Evolutionary conservation across 2,329 filamentous ascomycete genomes (phyloP), one percentile per base, ranked within the genome.

Genomic region (Clarireedia homoeocarpa): DNA sequence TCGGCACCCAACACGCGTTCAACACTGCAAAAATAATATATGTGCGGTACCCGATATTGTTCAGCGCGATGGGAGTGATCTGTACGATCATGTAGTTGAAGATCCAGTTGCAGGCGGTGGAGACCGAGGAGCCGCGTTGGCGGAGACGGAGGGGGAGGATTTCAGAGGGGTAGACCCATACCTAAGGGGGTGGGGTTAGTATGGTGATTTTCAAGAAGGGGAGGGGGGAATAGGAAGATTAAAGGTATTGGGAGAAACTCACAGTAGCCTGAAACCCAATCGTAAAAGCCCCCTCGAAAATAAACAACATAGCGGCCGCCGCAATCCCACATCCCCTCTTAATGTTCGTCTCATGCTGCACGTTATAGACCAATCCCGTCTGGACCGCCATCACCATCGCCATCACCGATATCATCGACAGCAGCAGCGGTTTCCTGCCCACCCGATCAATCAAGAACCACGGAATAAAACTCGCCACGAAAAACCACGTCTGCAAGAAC

Each of bases 341-440:
- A 6, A 71, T 67, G 2, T 63, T 38, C 0, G 71, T 72, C 2
- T 65, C 59, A 52, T 72, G 63, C 39, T 74, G 62, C 2, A 73
- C 71, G 45, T 74, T 71, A 57, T 72, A 73, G 48, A 74, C 72
- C 17, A 75, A 63, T 0, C 63, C 71, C 6, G 72, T 68, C 52
- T 73, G 72, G 0, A 74, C 65, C 2, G 69, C 70, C 73, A 75
- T 74, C 12, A 71, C 72, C 0, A 64, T 66, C 1, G 72, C 69
- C 72, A 74, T 74, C 6, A 74, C 38, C 9, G 64, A 68, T 42
- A 74, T 70, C 54, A 74, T 73, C 55, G 71, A 73, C 9, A 90
- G 71, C 79, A 90, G 87, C 58, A 90, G 77, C 64, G 81, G 80
- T 14, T 86, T 78, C 26, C 86, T 82, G 6, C 84, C 85, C 1